Evolutionary conservation across 148 eudicot genomes (phyloP), one percentile per base, ranked within the genome.

Genomic region (Diospyros kaki): DNA sequence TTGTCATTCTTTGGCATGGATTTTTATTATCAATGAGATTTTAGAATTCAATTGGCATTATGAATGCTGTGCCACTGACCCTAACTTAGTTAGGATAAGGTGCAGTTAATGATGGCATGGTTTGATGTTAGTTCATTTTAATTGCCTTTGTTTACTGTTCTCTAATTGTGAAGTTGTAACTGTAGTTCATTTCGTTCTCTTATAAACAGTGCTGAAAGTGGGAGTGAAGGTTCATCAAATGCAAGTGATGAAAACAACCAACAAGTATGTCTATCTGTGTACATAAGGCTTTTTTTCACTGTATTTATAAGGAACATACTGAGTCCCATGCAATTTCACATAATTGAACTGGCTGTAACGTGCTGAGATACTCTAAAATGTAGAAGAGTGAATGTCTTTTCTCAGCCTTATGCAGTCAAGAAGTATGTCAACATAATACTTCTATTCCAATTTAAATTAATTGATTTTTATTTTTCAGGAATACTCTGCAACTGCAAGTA

Each of bases 201-300:
- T 55, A 42, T 77, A 12, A 77, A 69, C 90, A 95, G 99, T 76
- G 94, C 73, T 83, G 98, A 90, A 78, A 93, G 97, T 77, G 98
- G 97, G 74, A 91, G 88, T 70, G 98, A 93, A 55, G 99, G 88
- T 72, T 93, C 98, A 70, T 88, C 92, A 44, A 94, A 91, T 81
- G 89, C 84, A 81, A 93, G 95, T 76, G 97, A 96, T 79, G 97
- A 96, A 76, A 85, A 87, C 70, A 74, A 73, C 78, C 78, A 88
- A 78, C 90, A 93, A 71, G 97, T 92, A 81, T 53, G 90, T 77
- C 11, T 11, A 15, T 40, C 6, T 12, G 7, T 59, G 68, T 13
- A 40, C 14, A 62, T 73, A 45, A 8, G 48, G 3, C 4, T 60
- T 46, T 55, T 10, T 39, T 9, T 73, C 50, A 48, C 61, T 73